Evolutionary conservation across 495 filamentous ascomycete species (phyloP).

Genomic region (Choiromyces venosus): DNA sequence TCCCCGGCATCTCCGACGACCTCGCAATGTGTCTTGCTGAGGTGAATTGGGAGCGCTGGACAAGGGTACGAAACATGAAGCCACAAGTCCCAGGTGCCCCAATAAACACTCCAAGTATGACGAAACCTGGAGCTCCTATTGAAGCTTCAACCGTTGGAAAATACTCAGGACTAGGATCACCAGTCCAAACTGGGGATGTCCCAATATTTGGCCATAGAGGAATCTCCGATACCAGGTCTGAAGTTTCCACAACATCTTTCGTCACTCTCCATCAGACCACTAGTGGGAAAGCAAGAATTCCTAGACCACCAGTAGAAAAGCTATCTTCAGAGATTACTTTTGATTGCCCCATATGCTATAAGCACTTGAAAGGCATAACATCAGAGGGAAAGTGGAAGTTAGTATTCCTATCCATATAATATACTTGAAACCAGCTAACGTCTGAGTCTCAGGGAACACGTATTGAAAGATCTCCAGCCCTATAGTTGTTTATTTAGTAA

Average conservation of each 20-base stretch:
- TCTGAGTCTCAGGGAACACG: constrained; percentile 3
- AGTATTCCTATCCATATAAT: not conserved
- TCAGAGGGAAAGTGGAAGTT: constrained; percentile 12
- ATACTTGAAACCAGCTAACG: not conserved
- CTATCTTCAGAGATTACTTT: not conserved
- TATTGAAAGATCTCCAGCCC: constrained; percentile 13
- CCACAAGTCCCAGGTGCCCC: not conserved
- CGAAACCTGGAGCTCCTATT: not conserved
- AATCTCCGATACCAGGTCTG: constrained; percentile 2
- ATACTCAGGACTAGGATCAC: not conserved
- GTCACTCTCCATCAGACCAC: not conserved
- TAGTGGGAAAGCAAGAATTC: constrained; percentile 2
- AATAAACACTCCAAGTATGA: no score
- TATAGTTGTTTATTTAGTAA: constrained; percentile 19
- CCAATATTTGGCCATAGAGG: not conserved
- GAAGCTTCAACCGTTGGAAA: not conserved
- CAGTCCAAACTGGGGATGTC: not conserved
- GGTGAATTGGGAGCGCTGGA: constrained; percentile 12
- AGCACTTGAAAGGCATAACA: not conserved
- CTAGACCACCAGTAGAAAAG: constrained; percentile 2
- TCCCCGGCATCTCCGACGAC: constrained; percentile 5
- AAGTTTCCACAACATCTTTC: constrained; percentile 3
- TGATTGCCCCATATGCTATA: constrained; percentile 9
- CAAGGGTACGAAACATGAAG: constrained; percentile 8
- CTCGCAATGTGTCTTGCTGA: constrained; percentile 11